phyloP scores from a whole-genome alignment of 495 filamentous ascomycete genomes.

The Aspergillus sparsus region DNA sequence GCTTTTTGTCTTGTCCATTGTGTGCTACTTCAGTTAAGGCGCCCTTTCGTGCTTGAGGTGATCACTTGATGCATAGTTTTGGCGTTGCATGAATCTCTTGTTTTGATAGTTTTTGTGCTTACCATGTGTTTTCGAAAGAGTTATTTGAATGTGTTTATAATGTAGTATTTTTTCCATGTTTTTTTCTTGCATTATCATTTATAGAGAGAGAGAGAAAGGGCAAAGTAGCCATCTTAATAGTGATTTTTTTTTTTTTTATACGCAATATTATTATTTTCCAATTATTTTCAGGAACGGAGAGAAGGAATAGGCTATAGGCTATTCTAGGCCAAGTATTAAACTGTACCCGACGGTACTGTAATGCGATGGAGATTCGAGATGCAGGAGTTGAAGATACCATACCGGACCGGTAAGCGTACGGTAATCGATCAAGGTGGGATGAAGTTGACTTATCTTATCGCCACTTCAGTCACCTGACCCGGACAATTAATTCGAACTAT shows the following conservation, averaged over 20 bases:
- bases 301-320: no score
- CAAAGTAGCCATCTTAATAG: neutral
- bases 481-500: constrained; percentile 8
- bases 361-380: neutral
- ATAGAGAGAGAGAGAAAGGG: no score
- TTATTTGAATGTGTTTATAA: neutral
- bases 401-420: neutral
- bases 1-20: neutral
- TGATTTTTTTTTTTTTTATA: neutral
- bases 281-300: no score
- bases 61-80: constrained; percentile 19
- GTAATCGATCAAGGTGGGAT: neutral
- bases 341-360: neutral
- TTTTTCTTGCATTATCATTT: no score
- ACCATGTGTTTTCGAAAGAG: neutral
- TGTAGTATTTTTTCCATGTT: neutral
- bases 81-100: constrained; percentile 12
- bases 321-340: no score
- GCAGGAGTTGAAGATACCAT: neutral
- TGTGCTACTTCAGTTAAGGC: neutral
- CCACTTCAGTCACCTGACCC: constrained; percentile 27
- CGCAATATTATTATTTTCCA: no score
- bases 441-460: constrained; percentile 27
- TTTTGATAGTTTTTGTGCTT: constrained; percentile 3
- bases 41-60: neutral